Evolutionary conservation across 169 alveolate genomes (phyloP).

Genomic region (Plasmodium knowlesi): DNA sequence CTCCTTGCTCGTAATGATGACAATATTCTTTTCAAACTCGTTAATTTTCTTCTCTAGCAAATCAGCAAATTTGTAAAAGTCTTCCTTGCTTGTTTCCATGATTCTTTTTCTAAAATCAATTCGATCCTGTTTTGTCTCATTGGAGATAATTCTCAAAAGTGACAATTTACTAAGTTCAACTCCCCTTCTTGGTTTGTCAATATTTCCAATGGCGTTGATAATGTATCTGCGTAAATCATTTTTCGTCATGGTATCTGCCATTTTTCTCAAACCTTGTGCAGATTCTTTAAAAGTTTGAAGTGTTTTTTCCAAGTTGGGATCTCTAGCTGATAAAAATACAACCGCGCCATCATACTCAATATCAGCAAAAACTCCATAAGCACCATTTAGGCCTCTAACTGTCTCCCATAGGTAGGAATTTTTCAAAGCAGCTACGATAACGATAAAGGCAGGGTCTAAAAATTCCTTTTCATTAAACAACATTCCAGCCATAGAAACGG

Average conservation of each 20-base stretch:
- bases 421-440: conserved; percentile 78
- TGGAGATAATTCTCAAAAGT: conserved; percentile 28
- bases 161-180: conserved; percentile 55
- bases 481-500: conserved; percentile 85
- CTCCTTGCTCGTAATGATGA: conserved; percentile 48
- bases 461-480: conserved; percentile 78
- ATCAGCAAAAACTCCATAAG: conserved; percentile 82
- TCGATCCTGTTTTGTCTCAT: conserved; percentile 65
- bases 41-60: conserved; percentile 48
- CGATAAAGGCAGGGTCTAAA: conserved; percentile 76
- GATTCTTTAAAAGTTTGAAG: conserved; percentile 60
- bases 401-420: conserved; percentile 81
- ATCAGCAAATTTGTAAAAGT: conserved; percentile 74
- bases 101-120: conserved; percentile 51
- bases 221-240: conserved; percentile 68
- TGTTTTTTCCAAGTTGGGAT: conserved; percentile 74
- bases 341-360: conserved; percentile 68
- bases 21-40: conserved; percentile 69
- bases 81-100: conserved; percentile 71
- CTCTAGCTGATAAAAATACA: conserved; percentile 59
- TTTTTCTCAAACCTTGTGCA: conserved; percentile 68
- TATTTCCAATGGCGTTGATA: conserved; percentile 51
- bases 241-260: conserved; percentile 75
- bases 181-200: conserved; percentile 74
- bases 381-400: conserved; percentile 83